Base-by-base conservation (phyloP, 441 rosid genomes). In the Mallotus japonicus region DNA sequence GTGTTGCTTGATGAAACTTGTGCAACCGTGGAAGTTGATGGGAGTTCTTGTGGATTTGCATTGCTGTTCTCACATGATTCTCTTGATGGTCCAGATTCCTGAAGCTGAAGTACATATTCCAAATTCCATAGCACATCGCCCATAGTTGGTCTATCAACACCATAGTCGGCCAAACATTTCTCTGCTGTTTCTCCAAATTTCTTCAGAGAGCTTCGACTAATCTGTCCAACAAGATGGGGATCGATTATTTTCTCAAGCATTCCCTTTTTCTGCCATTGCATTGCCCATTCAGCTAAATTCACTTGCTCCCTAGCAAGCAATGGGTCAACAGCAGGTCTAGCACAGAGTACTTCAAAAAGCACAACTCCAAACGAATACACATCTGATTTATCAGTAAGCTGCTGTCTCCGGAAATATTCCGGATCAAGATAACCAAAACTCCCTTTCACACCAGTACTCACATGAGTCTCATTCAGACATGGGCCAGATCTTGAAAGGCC, bases 271-370 rank as follows among this genome's bases (percentile, higher is more conserved):
- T 89, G 94, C 97, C 97, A 92, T 56, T 86, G 87, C 73, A 92
- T 87, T 32, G 96, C 97, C 97, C 97, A 92, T 71, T 92, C 97
- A 0, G 92, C 94, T 80, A 92, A 75, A 77, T 91, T 91, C 75
- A 90, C 95, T 75, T 92, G 93, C 75, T 92, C 97, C 76, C 95
- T 80, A 0, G 85, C 75, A 13, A 92, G 92, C 70, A 88, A 54
- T n/a, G 58, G 58, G 58, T 54, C 58, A n/a, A 54, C 58, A 8
- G 58, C 58, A 54, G 58, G 58, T 54, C 58, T 54, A 54, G 58
- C 58, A 17, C 58, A 54, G 17, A 54, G 58, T 54, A 54, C 58
- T 54, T 54, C 58, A 16, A 54, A 54, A 54, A 54, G 58, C 58
- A 54, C 58, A 6, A 54, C 58, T 54, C 58, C 58, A 54, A 54